Evolutionary conservation across 495 filamentous ascomycete species (phyloP).

Genomic region (Neurospora sp.): DNA sequence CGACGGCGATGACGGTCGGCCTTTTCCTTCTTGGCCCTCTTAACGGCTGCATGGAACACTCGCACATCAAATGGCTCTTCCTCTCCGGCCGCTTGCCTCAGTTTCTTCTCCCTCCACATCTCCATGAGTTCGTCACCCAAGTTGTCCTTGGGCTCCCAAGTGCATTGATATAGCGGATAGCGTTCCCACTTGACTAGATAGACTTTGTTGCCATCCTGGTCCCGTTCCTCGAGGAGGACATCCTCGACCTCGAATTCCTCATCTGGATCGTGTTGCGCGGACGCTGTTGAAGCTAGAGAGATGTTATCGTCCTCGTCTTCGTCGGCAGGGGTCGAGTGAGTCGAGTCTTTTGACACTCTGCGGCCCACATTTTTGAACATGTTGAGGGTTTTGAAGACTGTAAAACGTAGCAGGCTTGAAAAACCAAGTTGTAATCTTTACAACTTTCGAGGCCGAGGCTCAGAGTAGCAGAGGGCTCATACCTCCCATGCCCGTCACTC

Average conservation of each 20-base stretch:
- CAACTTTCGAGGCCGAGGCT: neutral
- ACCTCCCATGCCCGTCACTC: neutral
- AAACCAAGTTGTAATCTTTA: neutral
- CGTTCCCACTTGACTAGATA: conserved; percentile 61
- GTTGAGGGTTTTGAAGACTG: neutral
- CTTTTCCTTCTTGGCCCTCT: conserved; percentile 17
- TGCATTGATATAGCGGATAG: conserved; percentile 47
- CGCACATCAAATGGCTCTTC: conserved; percentile 39
- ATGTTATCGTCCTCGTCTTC: conserved; percentile 44
- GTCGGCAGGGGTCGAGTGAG: neutral
- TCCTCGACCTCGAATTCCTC: conserved; percentile 39
- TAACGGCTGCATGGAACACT: conserved; percentile 29
- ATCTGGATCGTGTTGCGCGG: conserved; percentile 28
- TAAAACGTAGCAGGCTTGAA: neutral
- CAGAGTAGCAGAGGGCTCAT: neutral
- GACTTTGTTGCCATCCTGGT: conserved; percentile 24
- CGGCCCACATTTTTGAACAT: conserved; percentile 1
- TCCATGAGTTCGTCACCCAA: conserved; percentile 39
- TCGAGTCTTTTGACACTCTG: neutral
- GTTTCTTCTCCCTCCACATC: conserved; percentile 46
- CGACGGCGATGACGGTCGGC: conserved; percentile 37
- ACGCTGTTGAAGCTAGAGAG: conserved; percentile 52
- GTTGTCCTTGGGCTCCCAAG: conserved; percentile 54
- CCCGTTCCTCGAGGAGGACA: conserved; percentile 40
- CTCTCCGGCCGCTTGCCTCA: conserved; percentile 31